A percentile compares a stretch with the other conserved stretches of the same genome.
Evolutionary conservation across 768 basidiomycete genomes (phyloP).

Genomic region (Mycena crocata): DNA sequence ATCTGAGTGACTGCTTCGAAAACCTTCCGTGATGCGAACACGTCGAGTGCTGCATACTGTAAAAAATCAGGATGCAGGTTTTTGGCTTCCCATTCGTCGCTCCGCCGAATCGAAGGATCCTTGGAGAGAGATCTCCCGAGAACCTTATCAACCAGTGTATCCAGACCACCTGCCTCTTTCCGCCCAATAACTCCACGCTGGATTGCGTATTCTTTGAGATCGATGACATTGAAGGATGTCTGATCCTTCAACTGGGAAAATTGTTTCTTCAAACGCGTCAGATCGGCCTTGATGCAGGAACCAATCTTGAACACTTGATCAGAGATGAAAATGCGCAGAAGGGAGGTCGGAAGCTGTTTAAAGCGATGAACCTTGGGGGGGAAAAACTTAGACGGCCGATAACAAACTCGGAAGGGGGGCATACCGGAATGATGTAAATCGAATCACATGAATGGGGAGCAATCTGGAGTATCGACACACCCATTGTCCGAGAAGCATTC

Average conservation of each 20-base stretch:
- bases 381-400: no score
- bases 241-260: background rate
- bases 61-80: background rate
- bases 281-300: background rate
- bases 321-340: background rate
- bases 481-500: conserved; percentile 30
- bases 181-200: background rate
- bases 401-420: no score
- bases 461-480: conserved; percentile 34
- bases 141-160: background rate
- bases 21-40: background rate
- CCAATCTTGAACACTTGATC: background rate
- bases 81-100: conserved; percentile 3
- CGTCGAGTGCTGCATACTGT: background rate
- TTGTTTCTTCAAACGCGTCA: background rate
- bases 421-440: background rate
- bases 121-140: background rate
- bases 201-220: background rate
- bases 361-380: conserved; percentile 10
- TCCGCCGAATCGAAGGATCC: background rate
- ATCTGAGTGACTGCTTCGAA: background rate
- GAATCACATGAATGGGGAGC: conserved; percentile 20
- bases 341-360: background rate
- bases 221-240: background rate
- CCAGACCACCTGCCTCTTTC: background rate